Conservation (phyloP, 2,329 filamentous ascomycete genomes). For the Ophiostoma tasmaniense region DNA sequence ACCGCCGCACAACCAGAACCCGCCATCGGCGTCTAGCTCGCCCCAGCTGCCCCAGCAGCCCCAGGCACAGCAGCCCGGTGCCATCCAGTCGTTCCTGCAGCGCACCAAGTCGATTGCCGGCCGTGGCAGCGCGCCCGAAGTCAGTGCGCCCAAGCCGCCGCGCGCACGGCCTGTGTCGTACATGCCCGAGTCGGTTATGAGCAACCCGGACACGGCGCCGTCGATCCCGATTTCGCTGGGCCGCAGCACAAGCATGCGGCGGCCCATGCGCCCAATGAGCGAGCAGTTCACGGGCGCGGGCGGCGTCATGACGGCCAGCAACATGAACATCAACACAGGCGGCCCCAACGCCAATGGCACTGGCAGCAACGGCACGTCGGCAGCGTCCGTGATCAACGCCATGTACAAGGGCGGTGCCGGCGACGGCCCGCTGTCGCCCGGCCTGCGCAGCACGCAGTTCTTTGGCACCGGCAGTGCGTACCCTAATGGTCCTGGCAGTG, state of each 20-base stretch:
- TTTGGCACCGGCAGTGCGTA: constrained; percentile 36
- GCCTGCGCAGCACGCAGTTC: constrained; percentile 51
- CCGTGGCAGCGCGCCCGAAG: constrained; percentile 25
- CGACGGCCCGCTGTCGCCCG: constrained; percentile 54
- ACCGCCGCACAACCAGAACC: constrained; percentile 32
- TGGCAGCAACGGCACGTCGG: constrained; percentile 24
- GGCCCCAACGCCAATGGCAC: neutral
- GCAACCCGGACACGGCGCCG: constrained; percentile 65
- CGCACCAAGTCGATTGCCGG: constrained; percentile 54
- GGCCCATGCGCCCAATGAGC: constrained; percentile 46
- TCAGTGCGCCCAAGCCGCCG: constrained; percentile 22
- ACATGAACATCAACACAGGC: neutral
- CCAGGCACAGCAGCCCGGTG: constrained; percentile 58
- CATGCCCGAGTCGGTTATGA: constrained; percentile 39
- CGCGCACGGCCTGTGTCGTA: constrained; percentile 50
- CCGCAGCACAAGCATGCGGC: constrained; percentile 46
- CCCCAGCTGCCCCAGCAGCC: constrained; percentile 24
- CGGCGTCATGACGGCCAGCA: neutral
- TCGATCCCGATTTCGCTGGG: constrained; percentile 61
- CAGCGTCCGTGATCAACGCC: constrained; percentile 70
- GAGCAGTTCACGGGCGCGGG: constrained; percentile 46
- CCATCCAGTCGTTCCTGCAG: constrained; percentile 46
- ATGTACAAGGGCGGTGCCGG: constrained; percentile 66
- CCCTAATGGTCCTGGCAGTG: constrained; percentile 22
- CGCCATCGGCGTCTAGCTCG: neutral